Evolutionary conservation across 1,284 basidiomycete species (phyloP).

Genomic region (Ceratobasidium sp.): DNA sequence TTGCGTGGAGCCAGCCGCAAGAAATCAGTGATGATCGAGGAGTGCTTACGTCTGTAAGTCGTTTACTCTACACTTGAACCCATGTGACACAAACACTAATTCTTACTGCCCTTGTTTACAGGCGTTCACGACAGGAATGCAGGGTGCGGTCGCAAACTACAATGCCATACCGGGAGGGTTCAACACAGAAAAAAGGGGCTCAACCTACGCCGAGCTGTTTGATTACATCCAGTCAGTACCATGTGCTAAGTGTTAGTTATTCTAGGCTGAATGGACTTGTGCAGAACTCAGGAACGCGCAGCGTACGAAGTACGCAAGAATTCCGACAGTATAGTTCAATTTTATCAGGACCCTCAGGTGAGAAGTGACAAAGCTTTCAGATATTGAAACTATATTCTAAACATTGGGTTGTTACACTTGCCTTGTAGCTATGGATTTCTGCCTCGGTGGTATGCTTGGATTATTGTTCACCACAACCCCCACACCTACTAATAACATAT

Average conservation of each 20-base stretch:
- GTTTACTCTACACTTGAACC: no score
- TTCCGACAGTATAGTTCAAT: neutral
- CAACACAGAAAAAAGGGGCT: conserved; percentile 22
- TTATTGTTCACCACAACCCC: neutral
- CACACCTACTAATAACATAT: neutral
- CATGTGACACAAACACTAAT: neutral
- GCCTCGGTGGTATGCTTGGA: conserved; percentile 25
- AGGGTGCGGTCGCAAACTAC: conserved; percentile 38
- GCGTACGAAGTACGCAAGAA: conserved; percentile 14
- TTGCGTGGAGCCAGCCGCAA: conserved; percentile 28
- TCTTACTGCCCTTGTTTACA: neutral
- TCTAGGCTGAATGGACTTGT: neutral
- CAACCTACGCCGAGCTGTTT: conserved; percentile 37
- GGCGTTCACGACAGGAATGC: conserved; percentile 30
- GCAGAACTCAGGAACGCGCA: conserved; percentile 26
- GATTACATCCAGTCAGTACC: conserved; percentile 33
- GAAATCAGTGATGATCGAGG: conserved; percentile 23
- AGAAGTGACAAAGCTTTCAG: neutral
- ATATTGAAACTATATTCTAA: neutral
- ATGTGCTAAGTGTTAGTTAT: neutral
- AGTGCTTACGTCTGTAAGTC: conserved; percentile 34
- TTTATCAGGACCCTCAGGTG: conserved; percentile 40
- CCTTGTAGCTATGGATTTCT: conserved; percentile 34
- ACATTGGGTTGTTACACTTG: neutral
- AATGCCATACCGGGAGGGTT: conserved; percentile 36